A percentile compares a stretch with the other conserved stretches of the same genome.
Conservation (phyloP, 257 asterid genomes). For the Lavandula angustifolia region DNA sequence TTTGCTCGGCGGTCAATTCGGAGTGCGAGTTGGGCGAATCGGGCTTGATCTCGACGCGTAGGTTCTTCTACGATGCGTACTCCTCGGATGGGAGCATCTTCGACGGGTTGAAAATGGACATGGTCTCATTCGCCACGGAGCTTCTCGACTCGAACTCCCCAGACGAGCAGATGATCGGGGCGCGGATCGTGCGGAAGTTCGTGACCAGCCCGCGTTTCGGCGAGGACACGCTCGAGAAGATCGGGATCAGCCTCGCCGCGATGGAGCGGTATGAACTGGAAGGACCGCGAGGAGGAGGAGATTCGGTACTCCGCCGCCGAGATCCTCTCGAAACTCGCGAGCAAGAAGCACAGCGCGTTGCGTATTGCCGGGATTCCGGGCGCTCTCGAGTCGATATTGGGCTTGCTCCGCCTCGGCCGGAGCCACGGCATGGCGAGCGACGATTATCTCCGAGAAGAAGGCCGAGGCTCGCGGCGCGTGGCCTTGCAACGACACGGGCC, state of each 20-base stretch:
- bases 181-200: slow-evolving; percentile 59
- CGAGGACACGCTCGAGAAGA: slow-evolving; percentile 82
- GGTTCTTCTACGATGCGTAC: slow-evolving; percentile 91
- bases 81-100: slow-evolving; percentile 92
- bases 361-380: slow-evolving; percentile 85
- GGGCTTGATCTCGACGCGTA: slow-evolving; percentile 60
- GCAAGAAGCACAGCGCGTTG: slow-evolving; percentile 64
- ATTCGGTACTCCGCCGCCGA: slow-evolving; percentile 81
- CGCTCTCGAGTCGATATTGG: slow-evolving; percentile 80
- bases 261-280: slow-evolving; percentile 92
- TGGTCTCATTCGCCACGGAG: slow-evolving; percentile 86
- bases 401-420: slow-evolving; percentile 62
- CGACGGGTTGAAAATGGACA: slow-evolving; percentile 91
- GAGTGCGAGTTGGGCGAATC: slow-evolving; percentile 78
- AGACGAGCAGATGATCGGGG: slow-evolving; percentile 89
- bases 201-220: slow-evolving; percentile 48
- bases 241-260: slow-evolving; percentile 65
- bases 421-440: slow-evolving; percentile 52
- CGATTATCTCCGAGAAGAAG: slow-evolving; percentile 70
- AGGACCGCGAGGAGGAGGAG: slow-evolving; percentile 74
- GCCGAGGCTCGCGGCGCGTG: slow-evolving; percentile 55
- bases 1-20: slow-evolving; percentile 54
- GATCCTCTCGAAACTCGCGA: slow-evolving; percentile 58
- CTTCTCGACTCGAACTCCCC: slow-evolving; percentile 69
- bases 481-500: slow-evolving; percentile 83